phyloP scores from a whole-genome alignment of 768 basidiomycete species.

The Pleurotus giganteus region DNA sequence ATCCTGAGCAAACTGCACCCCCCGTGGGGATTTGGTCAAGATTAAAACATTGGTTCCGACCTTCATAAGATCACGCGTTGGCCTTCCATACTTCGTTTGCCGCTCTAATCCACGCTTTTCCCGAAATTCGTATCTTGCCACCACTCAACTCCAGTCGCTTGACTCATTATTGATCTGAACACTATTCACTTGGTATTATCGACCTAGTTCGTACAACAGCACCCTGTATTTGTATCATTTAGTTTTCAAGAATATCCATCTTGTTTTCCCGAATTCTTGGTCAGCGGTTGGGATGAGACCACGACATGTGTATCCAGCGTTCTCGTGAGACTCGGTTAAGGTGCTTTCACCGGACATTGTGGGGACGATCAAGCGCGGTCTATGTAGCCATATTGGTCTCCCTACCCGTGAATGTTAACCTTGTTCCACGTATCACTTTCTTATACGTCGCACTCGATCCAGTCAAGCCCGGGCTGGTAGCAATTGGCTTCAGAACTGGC shows the following conservation, averaged over 20 bases:
- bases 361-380: neutral
- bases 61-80: conserved; percentile 17
- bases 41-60: conserved; percentile 41
- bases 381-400: neutral
- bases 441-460: neutral
- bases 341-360: neutral
- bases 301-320: too few relatives aligned
- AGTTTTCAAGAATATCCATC: too few relatives aligned
- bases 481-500: neutral
- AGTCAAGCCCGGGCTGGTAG: neutral
- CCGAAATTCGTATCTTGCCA: neutral
- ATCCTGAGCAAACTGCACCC: neutral
- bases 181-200: neutral
- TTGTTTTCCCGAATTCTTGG: too few relatives aligned
- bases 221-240: conserved; percentile 10
- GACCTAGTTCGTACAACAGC: conserved; percentile 3
- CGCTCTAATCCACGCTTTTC: neutral
- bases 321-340: too few relatives aligned
- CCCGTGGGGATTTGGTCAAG: conserved; percentile 33
- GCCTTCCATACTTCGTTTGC: neutral
- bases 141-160: neutral
- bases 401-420: neutral
- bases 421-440: conserved; percentile 8
- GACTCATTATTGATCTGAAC: neutral
- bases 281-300: too few relatives aligned